phyloP scores from a whole-genome alignment of 2,329 filamentous ascomycete species.

The Mycosphaerella sp. region DNA sequence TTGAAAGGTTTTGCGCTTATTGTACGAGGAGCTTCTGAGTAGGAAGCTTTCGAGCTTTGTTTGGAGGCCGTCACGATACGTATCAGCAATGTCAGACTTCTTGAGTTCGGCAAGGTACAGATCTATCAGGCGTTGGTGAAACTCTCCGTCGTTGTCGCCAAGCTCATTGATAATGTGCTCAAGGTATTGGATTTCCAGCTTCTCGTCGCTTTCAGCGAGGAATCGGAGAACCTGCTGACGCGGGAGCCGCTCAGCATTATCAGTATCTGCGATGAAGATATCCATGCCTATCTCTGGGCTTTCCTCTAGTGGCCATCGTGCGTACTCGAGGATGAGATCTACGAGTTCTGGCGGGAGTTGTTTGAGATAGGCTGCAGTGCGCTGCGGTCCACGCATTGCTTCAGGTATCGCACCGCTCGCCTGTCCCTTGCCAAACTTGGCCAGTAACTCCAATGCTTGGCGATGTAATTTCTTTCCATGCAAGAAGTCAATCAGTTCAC shows the following conservation, averaged over 20 bases:
- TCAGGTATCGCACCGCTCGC: constrained; percentile 43
- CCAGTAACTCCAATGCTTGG: constrained; percentile 74
- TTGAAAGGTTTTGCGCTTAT: constrained; percentile 57
- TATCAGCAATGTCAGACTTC: constrained; percentile 27
- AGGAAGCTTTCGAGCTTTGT: constrained; percentile 68
- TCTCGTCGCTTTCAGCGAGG: constrained; percentile 60
- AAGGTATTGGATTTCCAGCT: constrained; percentile 73
- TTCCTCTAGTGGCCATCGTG: constrained; percentile 73
- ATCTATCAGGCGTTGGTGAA: constrained; percentile 78
- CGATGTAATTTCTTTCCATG: constrained; percentile 91
- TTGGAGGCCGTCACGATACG: constrained; percentile 36
- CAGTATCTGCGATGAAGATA: constrained; percentile 84
- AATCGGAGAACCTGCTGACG: constrained; percentile 70
- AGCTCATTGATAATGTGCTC: constrained; percentile 88
- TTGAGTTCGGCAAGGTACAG: constrained; percentile 57
- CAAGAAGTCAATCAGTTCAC: constrained; percentile 94
- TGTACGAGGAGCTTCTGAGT: constrained; percentile 71
- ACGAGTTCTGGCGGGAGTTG: constrained; percentile 80
- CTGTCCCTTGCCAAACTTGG: constrained; percentile 64
- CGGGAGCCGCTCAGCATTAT: constrained; percentile 87
- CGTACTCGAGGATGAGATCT: constrained; percentile 85
- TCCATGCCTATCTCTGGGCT: constrained; percentile 79
- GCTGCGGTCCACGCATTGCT: constrained; percentile 68
- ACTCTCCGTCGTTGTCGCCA: constrained; percentile 74
- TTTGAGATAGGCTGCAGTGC: constrained; percentile 87